Evolutionary conservation across 2,329 filamentous ascomycete genomes (phyloP).

Genomic region (Pyrenophora seminiperda): DNA sequence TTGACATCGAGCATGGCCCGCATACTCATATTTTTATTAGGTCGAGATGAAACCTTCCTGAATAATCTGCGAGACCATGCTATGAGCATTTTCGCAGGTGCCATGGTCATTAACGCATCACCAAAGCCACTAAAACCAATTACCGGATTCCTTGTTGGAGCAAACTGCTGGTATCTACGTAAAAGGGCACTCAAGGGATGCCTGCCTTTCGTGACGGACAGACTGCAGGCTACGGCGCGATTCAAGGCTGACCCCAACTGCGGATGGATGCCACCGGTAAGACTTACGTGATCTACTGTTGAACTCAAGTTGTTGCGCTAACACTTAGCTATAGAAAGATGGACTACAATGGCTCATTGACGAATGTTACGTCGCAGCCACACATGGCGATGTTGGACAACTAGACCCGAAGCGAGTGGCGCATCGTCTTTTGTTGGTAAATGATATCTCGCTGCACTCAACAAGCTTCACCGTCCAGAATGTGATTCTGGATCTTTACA

Average conservation of each 20-base stretch:
- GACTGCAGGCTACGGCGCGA: conserved; percentile 18
- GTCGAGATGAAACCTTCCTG: conserved; percentile 18
- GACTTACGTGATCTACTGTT: background rate
- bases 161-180: conserved; percentile 15
- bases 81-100: conserved; percentile 20
- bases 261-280: conserved; percentile 19
- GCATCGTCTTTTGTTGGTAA: conserved; percentile 22
- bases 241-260: conserved; percentile 17
- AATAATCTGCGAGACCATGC: conserved; percentile 19
- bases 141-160: conserved; percentile 15
- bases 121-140: conserved; percentile 18
- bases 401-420: conserved; percentile 20
- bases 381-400: conserved; percentile 15
- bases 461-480: conserved; percentile 23
- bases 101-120: conserved; percentile 22
- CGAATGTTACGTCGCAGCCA: conserved; percentile 16
- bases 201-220: conserved; percentile 21
- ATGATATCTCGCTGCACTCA: conserved; percentile 22
- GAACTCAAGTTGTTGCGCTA: background rate
- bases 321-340: conserved; percentile 14
- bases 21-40: conserved; percentile 5
- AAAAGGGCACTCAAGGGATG: conserved; percentile 16
- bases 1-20: background rate
- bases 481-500: conserved; percentile 22
- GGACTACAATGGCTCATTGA: conserved; percentile 26